Conservation (phyloP, 495 filamentous ascomycete species). For the Tuber magnatum region DNA sequence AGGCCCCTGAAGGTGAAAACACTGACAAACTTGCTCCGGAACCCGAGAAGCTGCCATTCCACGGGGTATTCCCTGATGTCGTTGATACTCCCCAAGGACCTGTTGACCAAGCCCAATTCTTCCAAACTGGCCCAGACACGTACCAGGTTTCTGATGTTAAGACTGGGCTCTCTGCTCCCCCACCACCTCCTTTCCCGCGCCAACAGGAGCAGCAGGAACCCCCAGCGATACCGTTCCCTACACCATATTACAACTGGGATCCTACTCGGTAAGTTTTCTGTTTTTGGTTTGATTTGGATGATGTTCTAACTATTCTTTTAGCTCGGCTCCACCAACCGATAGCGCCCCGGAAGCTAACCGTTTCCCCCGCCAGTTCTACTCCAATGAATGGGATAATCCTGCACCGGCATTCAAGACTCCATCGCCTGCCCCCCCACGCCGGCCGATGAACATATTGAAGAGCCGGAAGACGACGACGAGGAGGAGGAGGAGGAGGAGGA, state of each 20-base stretch:
- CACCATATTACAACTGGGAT: constrained; percentile 30
- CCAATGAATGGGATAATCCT: constrained; percentile 37
- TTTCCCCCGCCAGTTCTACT: constrained; percentile 29
- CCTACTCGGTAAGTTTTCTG: constrained; percentile 32
- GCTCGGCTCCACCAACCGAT: constrained; percentile 34
- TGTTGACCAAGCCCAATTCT: constrained; percentile 33
- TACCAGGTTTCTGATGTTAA: constrained; percentile 22
- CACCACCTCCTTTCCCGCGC: background rate
- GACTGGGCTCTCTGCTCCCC: background rate
- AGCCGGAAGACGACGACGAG: constrained; percentile 19
- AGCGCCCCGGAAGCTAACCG: constrained; percentile 36
- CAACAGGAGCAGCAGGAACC: constrained; percentile 1
- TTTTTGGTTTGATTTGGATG: constrained; percentile 7
- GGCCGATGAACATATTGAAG: constrained; percentile 10
- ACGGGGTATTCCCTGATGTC: constrained; percentile 29
- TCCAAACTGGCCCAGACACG: constrained; percentile 34
- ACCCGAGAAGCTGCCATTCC: constrained; percentile 23
- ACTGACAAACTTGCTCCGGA: constrained; percentile 11
- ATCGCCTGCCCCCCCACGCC: constrained; percentile 13
- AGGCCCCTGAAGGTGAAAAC: background rate
- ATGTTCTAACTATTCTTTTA: constrained; percentile 18
- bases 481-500: constrained; percentile 20
- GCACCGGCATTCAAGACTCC: constrained; percentile 15
- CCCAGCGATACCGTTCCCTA: background rate
- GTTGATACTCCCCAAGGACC: constrained; percentile 36